Percentiles rank a stretch among this genome's conserved stretches.
These are phyloP conservation scores for Parmelia sp. DNA, from an alignment of 495 filamentous ascomycete species.

Conservation along the genomic window DNA sequence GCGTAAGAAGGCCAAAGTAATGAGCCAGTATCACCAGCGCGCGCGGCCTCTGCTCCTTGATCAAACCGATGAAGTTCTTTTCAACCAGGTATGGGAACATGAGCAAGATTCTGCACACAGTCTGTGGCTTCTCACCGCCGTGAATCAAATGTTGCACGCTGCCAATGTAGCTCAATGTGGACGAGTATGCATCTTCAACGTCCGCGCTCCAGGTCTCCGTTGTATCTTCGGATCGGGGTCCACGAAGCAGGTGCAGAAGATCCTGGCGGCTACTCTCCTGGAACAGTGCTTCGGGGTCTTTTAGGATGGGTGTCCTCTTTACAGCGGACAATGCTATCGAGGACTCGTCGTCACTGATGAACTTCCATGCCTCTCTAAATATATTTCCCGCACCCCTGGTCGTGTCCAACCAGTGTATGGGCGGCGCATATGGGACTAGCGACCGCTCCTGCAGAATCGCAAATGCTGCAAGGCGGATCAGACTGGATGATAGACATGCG, in stretches of 20 bases:
- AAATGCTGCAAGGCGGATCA: slow-evolving; percentile 30
- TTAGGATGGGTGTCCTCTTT: slow-evolving; percentile 14
- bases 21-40: slow-evolving; percentile 43
- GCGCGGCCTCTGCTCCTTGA: slow-evolving; percentile 32
- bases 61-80: slow-evolving; percentile 30
- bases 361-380: slow-evolving; percentile 25
- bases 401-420: slow-evolving; percentile 35
- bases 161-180: slow-evolving; percentile 32
- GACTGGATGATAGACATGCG: slow-evolving; percentile 27
- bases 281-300: slow-evolving; percentile 22
- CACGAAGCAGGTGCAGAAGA: slow-evolving; percentile 30
- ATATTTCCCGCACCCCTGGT: slow-evolving; percentile 22
- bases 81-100: slow-evolving; percentile 33
- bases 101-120: slow-evolving; percentile 32
- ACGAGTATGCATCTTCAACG: slow-evolving; percentile 31
- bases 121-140: slow-evolving; percentile 20
- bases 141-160: slow-evolving; percentile 29
- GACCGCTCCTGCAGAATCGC: slow-evolving; percentile 29
- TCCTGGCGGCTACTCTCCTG: slow-evolving; percentile 20
- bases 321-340: slow-evolving; percentile 24
- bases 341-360: slow-evolving; percentile 19
- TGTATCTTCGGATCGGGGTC: slow-evolving; percentile 11
- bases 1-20: slow-evolving; percentile 34
- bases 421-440: slow-evolving; percentile 34
- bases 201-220: slow-evolving; percentile 32